phyloP scores from a whole-genome alignment of 129 eudicot genomes.

The Tagetes patula region DNA sequence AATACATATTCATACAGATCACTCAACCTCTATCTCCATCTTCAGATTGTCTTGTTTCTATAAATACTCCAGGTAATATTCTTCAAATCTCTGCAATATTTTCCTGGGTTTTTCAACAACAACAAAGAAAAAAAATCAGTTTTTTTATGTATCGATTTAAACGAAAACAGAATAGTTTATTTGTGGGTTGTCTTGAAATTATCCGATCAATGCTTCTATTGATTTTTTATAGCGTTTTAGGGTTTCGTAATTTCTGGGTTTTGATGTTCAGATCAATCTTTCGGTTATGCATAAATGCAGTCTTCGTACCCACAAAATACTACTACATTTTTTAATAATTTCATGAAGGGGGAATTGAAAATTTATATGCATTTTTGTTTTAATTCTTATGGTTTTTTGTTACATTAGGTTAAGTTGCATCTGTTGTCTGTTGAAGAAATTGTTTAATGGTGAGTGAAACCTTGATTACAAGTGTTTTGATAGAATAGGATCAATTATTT shows the following conservation, averaged over 20 bases:
- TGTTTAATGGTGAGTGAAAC: constrained; percentile 37
- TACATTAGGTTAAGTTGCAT: constrained; percentile 26
- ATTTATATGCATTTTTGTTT: constrained; percentile 1
- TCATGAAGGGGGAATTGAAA: constrained; percentile 14
- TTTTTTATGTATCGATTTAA: constrained; percentile 8
- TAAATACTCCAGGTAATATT: constrained; percentile 32
- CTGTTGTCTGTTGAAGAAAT: constrained; percentile 28
- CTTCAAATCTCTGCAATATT: constrained; percentile 15
- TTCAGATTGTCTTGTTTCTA: constrained; percentile 2
- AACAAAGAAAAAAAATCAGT: neutral
- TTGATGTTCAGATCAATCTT: constrained; percentile 9
- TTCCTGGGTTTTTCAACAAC: constrained; percentile 15
- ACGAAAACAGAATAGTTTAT: constrained; percentile 14
- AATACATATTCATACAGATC: constrained; percentile 17
- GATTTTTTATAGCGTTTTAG: constrained; percentile 15
- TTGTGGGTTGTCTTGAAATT: neutral
- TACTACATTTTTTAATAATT: neutral
- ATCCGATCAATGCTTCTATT: constrained; percentile 8
- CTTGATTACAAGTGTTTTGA: neutral
- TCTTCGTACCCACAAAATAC: neutral
- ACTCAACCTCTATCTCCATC: constrained; percentile 15
- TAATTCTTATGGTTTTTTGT: constrained; percentile 10
- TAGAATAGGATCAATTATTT: neutral
- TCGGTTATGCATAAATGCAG: constrained; percentile 5
- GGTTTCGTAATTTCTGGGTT: constrained; percentile 31